Evolutionary conservation across 1,284 basidiomycete genomes (phyloP), one percentile per base, ranked within the genome.

Genomic region (Ustilago tritici): DNA sequence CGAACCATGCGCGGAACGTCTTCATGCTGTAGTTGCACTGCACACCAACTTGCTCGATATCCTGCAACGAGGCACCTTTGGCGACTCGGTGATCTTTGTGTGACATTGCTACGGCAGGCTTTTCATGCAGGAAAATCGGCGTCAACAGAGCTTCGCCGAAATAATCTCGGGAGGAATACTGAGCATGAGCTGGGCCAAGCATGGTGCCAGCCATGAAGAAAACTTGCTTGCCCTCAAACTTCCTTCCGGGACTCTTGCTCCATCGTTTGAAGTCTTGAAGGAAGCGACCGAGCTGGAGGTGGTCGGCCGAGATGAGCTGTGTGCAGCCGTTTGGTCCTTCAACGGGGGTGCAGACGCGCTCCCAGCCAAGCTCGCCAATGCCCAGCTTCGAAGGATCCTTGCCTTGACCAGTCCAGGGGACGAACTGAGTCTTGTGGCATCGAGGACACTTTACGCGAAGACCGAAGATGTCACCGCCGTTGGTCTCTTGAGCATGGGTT

Each of bases 201-300:
- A 68, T 65, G 47, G 74, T 71, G 17, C 74, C 74, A 5, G 74
- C 74, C 74, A 76, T 69, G 56, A 72, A 76, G 36, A 61, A 76
- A 49, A 65, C 59, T 7, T 14, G 9, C 36, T 56, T 47, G 10
- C 23, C 43, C 19, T 17, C 28, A 9, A 46, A 31, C 9, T 59
- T 56, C 17, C 57, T 46, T 23, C 68, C 68, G 3, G 73, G 58
- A 12, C 65, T 69, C 17, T 8, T 65, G 41, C 74, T 49, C 74
- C 74, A 76, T 3, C 43, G 19, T 28, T 31, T 15, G 40, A 50
- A 72, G 41, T 76, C 65, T n/a, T 69, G 55, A 31, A 76, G 56
- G 47, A 76, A 76, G 47, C 74, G 74, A 50, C 65, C 56, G 65
- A 76, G 69, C 43, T 76, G 74, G 4, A 72, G 56, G 36, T 69